Evolutionary conservation across 495 filamentous ascomycete genomes (phyloP).

Genomic region (Filosporella fistucella): DNA sequence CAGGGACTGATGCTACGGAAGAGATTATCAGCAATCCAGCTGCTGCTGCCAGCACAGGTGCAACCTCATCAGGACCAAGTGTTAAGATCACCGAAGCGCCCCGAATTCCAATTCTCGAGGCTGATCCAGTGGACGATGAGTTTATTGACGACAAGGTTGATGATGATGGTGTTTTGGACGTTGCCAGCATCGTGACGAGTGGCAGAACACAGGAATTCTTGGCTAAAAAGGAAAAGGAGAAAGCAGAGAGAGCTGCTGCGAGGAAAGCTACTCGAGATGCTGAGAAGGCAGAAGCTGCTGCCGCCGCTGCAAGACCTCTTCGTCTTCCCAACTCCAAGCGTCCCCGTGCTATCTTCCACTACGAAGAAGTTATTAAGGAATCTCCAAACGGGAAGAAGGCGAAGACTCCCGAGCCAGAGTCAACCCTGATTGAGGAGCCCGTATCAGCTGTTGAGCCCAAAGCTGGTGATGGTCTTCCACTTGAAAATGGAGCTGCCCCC

Average conservation of each 20-base stretch:
- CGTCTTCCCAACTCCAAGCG: conserved; percentile 80
- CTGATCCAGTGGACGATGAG: conserved; percentile 48
- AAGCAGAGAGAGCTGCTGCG: conserved; percentile 56
- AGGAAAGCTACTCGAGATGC: conserved; percentile 37
- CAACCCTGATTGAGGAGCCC: conserved; percentile 10
- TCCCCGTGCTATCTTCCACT: conserved; percentile 71
- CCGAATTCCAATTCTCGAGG: conserved; percentile 38
- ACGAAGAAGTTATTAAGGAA: conserved; percentile 57
- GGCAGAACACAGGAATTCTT: conserved; percentile 91
- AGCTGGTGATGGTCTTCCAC: conserved; percentile 9
- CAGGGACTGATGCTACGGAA: conserved; percentile 41
- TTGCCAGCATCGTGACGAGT: conserved; percentile 86
- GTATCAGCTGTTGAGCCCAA: conserved; percentile 6
- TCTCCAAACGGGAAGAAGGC: conserved; percentile 33
- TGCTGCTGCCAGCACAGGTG: conserved; percentile 49
- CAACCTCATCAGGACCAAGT: conserved; percentile 25
- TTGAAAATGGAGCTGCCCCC: conserved; percentile 2
- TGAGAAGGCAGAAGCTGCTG: conserved; percentile 54
- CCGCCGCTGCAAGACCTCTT: conserved; percentile 45
- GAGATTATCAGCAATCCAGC: conserved; percentile 56
- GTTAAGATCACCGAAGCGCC: conserved; percentile 28
- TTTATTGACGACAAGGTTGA: conserved; percentile 43
- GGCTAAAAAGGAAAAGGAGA: conserved; percentile 87
- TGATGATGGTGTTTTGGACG: conserved; percentile 84
- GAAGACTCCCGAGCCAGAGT: conserved; percentile 31